These are phyloP conservation scores for Rhazya stricta DNA, from an alignment of 257 asterid genomes.

Conservation along the genomic window DNA sequence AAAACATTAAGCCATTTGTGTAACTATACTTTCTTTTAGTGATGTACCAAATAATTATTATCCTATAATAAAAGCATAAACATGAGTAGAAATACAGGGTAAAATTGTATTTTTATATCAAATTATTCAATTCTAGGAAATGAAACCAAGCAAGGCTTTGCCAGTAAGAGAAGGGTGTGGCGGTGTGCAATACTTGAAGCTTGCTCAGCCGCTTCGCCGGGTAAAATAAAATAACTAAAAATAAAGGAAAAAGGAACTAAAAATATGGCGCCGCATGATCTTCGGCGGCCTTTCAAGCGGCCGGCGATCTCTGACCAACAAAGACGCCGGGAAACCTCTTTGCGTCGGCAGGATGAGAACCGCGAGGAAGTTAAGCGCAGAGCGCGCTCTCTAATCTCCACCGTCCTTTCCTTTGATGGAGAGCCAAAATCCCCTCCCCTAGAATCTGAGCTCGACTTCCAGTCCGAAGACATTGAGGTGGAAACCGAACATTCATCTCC, in stretches of 20 bases:
- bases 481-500: conserved; percentile 24
- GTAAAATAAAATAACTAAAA: neutral
- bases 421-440: conserved; percentile 13
- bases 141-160: no score
- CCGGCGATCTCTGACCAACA: conserved; percentile 86
- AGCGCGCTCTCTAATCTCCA: conserved; percentile 77
- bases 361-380: conserved; percentile 83
- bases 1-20: no score
- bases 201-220: neutral
- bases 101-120: no score
- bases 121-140: no score
- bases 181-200: no score
- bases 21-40: no score
- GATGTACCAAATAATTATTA: no score
- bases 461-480: conserved; percentile 17
- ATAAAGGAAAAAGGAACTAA: neutral
- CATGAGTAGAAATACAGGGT: no score
- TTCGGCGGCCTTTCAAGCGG: conserved; percentile 87
- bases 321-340: conserved; percentile 72
- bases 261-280: conserved; percentile 67
- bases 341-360: conserved; percentile 71
- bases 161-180: no score
- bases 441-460: conserved; percentile 22
- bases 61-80: no score
- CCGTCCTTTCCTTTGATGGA: conserved; percentile 54